These are phyloP conservation scores for Salvia rosmarinus DNA, from an alignment of 257 asterid species.

Conservation along the genomic window DNA sequence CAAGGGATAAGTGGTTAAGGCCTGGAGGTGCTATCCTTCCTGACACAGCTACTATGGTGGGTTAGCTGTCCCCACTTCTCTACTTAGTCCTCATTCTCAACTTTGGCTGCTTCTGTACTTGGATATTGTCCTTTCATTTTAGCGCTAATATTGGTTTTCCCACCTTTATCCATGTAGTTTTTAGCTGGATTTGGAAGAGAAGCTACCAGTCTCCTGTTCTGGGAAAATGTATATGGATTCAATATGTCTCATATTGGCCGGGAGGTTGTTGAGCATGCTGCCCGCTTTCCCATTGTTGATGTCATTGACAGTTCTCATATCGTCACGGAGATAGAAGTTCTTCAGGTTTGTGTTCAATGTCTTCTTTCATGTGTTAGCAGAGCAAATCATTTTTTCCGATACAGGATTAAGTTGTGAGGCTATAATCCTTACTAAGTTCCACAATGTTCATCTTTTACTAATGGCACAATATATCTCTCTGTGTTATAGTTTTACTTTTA, in stretches of 20 bases:
- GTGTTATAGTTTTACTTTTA: background rate
- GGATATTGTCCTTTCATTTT: conserved; percentile 12
- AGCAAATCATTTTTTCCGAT: background rate
- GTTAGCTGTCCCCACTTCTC: conserved; percentile 33
- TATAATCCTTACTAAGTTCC: background rate
- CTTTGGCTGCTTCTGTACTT: conserved; percentile 25
- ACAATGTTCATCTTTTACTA: background rate
- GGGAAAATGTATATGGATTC: conserved; percentile 94
- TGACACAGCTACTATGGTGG: conserved; percentile 90
- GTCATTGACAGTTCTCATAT: conserved; percentile 62
- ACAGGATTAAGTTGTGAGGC: background rate
- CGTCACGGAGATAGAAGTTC: conserved; percentile 68
- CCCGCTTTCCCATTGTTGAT: conserved; percentile 77
- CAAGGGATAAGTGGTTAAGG: conserved; percentile 94
- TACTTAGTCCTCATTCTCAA: conserved; percentile 26
- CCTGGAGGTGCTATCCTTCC: conserved; percentile 98
- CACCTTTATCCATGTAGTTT: conserved; percentile 48
- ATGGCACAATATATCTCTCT: background rate
- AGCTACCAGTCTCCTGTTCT: conserved; percentile 84
- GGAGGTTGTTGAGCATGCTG: conserved; percentile 72
- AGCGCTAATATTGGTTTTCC: conserved; percentile 18
- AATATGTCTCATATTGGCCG: conserved; percentile 82
- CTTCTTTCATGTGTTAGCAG: background rate
- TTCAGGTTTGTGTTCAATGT: conserved; percentile 60
- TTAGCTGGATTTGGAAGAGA: conserved; percentile 96